A percentile compares a stretch with the other conserved stretches of the same genome.
Conservation (phyloP, 495 filamentous ascomycete genomes). For the Jackrogersella multiformis region DNA sequence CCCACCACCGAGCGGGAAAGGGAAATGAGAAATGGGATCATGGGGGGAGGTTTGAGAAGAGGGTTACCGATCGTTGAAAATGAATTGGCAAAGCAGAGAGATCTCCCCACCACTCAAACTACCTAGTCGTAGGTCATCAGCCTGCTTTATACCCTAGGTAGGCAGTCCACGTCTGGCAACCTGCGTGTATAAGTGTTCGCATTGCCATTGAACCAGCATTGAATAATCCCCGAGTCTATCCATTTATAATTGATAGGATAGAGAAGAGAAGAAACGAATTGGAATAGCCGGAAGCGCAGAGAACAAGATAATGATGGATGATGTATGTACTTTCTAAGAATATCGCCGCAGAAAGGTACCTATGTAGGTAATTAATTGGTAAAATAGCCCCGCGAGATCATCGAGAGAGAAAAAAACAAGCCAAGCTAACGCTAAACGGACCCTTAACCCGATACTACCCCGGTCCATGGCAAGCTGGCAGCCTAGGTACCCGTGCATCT, state of each 20-base stretch:
- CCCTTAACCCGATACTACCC: conserved; percentile 35
- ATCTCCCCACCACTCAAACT: conserved; percentile 18
- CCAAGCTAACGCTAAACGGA: conserved; percentile 29
- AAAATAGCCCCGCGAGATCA: conserved; percentile 38
- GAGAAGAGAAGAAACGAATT: conserved; percentile 24
- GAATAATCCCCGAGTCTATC: conserved; percentile 10
- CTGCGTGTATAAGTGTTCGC: conserved; percentile 20
- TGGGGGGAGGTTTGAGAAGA: conserved; percentile 7
- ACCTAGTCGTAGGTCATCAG: conserved; percentile 14
- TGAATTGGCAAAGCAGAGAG: conserved; percentile 25
- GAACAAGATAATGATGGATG: conserved; percentile 5
- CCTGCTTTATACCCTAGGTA: too few relatives aligned
- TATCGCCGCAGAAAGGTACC: not conserved
- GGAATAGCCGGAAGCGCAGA: conserved; percentile 28
- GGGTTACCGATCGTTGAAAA: conserved; percentile 12
- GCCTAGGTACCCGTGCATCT: too few relatives aligned
- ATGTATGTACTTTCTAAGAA: conserved; percentile 2
- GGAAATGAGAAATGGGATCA: too few relatives aligned
- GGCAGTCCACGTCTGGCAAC: conserved; percentile 34
- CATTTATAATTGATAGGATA: conserved; percentile 23
- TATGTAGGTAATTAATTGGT: conserved; percentile 1
- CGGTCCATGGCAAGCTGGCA: conserved; percentile 32
- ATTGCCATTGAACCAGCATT: conserved; percentile 34
- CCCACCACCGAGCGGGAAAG: conserved; percentile 35
- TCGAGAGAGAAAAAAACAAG: conserved; percentile 1